Evolutionary conservation across 768 basidiomycete genomes (phyloP).

Genomic region (Amanita phalloides): DNA sequence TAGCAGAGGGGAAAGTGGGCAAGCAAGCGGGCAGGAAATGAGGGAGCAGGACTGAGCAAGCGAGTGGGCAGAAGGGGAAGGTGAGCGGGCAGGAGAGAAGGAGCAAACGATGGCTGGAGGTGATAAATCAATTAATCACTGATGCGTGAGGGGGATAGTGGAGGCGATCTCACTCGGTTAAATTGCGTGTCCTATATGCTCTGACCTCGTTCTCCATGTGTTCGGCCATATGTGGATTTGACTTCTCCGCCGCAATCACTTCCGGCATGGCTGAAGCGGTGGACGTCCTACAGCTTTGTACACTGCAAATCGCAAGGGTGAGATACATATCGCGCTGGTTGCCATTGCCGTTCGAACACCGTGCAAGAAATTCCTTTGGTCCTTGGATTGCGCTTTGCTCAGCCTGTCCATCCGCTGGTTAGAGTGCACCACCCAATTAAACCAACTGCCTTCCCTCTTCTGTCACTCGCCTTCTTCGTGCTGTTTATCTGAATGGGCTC

Average conservation of each 20-base stretch:
- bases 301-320: conserved; percentile 2
- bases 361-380: neutral
- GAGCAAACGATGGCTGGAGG: too few relatives aligned
- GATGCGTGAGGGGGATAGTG: too few relatives aligned
- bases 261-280: conserved; percentile 5
- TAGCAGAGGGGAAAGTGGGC: too few relatives aligned
- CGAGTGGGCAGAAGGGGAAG: too few relatives aligned
- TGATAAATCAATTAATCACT: too few relatives aligned
- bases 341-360: conserved; percentile 3
- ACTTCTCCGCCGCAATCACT: conserved; percentile 2
- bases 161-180: neutral
- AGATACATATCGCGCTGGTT: neutral
- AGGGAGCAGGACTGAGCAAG: too few relatives aligned
- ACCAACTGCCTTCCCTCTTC: conserved; percentile 1
- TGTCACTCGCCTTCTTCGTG: conserved; percentile 1
- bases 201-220: neutral
- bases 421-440: neutral
- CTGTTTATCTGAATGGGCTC: conserved; percentile 6
- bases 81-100: too few relatives aligned
- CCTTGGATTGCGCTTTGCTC: conserved; percentile 1
- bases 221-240: conserved; percentile 4
- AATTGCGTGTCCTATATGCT: conserved; percentile 1
- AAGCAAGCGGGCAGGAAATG: too few relatives aligned
- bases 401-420: neutral
- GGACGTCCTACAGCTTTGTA: neutral